A percentile compares a stretch with the other conserved stretches of the same genome.
phyloP scores from a whole-genome alignment of 2,329 filamentous ascomycete genomes.

The Hypoxylon sp. region DNA sequence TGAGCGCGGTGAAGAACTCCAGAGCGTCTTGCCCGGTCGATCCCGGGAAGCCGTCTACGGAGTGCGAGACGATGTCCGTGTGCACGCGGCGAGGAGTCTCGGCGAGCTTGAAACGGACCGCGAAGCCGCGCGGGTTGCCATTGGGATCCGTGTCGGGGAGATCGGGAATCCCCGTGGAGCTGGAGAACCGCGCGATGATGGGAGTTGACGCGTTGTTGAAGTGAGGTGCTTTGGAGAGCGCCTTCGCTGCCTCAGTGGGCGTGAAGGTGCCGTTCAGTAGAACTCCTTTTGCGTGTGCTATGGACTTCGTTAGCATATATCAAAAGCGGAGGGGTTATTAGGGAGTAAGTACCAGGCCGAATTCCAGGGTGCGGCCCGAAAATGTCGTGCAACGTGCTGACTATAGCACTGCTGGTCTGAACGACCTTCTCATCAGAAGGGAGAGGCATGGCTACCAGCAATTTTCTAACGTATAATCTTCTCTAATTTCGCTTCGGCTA shows the following conservation, averaged over 20 bases:
- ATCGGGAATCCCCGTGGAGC: slow-evolving; percentile 19
- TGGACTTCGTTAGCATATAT: slow-evolving; percentile 8
- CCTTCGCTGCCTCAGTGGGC: slow-evolving; percentile 6
- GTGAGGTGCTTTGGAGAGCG: slow-evolving; percentile 32
- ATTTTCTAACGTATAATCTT: not conserved
- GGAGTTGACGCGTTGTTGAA: slow-evolving; percentile 30
- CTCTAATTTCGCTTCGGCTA: not conserved
- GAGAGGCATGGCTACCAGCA: slow-evolving; percentile 28
- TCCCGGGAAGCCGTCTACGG: slow-evolving; percentile 34
- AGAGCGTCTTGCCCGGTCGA: slow-evolving; percentile 27
- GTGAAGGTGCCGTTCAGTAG: slow-evolving; percentile 28
- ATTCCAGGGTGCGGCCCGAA: slow-evolving; percentile 32
- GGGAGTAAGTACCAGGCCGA: slow-evolving; percentile 23
- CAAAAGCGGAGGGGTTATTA: too few species aligned
- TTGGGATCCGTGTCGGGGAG: slow-evolving; percentile 27
- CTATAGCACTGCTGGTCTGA: slow-evolving; percentile 20
- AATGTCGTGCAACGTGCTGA: slow-evolving; percentile 23
- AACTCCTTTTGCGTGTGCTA: slow-evolving; percentile 36
- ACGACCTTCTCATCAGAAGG: slow-evolving; percentile 26
- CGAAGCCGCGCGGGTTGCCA: slow-evolving; percentile 32
- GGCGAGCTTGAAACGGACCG: slow-evolving; percentile 30
- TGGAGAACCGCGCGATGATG: slow-evolving; percentile 35
- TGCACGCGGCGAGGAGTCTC: slow-evolving; percentile 28
- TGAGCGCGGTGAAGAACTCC: slow-evolving; percentile 29
- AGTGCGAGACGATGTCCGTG: slow-evolving; percentile 38